Base-by-base conservation (phyloP, 805 yeast species). In the Lipomyces oligophaga region DNA sequence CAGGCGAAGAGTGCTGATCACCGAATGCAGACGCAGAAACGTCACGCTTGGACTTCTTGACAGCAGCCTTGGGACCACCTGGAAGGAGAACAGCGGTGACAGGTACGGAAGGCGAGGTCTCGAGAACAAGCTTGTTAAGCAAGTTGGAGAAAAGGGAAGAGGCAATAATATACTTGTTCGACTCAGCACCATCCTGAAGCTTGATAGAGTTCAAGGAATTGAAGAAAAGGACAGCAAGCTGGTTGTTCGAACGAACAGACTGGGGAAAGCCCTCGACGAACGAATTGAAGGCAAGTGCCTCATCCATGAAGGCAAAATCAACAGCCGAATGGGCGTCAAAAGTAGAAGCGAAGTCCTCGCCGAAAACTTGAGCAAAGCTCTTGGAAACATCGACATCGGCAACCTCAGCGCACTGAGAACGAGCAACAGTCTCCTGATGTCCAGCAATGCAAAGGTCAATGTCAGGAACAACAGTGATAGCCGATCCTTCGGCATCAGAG, bases 31-130 rank as follows among this genome's bases (percentile, higher is more conserved):
- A 32, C 20, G 50, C 19, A 20, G 31, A 33, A 35, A 26, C 38
- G 11, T 34, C n/a, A 24, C 56, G 56, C 54, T 52, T 52, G 45
- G 48, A 22, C 54, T 49, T 52, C 56, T 52, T 52, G 43, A 54
- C 38, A 15, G 54, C 30, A n/a, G 40, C 35, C 36, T 41, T 15
- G 39, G 32, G 34, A 34, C 46, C 47, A 15, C 49, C 53, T 41
- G 56, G 54, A 22, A 48, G 45, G 32, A 52, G 50, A 22, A 52
- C 56, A 34, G 54, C 50, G 15, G 56, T 52, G 45, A 52, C 31
- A 28, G 56, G 56, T 24, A 45, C 39, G 8, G 54, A 44, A 5
- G 52, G 47, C 18, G 56, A 34, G 32, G 56, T 52, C 50, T 52
- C 54, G 41, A 49, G 47, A 11, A 34, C 36, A n/a, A 52, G 50